phyloP scores from a whole-genome alignment of 257 asterid genomes.

The Solanum chmielewskii region DNA sequence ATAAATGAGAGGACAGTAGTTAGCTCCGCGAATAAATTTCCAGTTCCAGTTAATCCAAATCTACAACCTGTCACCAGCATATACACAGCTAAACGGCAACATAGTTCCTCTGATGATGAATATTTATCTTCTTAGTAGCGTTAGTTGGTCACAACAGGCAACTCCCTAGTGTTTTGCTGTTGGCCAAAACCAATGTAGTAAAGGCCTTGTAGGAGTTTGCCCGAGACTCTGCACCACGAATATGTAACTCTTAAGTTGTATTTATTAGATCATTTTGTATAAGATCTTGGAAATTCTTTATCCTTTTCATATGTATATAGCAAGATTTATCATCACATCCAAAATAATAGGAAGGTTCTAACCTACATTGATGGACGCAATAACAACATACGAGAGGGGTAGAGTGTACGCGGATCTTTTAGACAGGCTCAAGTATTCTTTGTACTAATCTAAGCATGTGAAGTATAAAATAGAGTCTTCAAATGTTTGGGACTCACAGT shows the following conservation, averaged over 20 bases:
- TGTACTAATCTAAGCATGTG: neutral
- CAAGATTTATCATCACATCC: neutral
- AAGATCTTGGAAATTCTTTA: neutral
- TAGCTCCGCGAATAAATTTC: constrained; percentile 11
- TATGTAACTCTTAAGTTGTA: neutral
- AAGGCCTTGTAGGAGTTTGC: neutral
- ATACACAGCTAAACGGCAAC: neutral
- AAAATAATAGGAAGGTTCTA: neutral
- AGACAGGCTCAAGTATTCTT: neutral
- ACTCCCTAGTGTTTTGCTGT: neutral
- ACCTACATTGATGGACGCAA: neutral
- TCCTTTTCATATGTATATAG: neutral
- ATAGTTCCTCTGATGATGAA: constrained; percentile 12
- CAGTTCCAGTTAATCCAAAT: constrained; percentile 21
- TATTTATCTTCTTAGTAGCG: neutral
- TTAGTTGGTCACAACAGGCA: neutral
- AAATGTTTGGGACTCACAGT: neutral
- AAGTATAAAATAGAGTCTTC: neutral
- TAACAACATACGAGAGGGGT: neutral
- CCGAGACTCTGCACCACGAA: neutral
- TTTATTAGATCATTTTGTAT: neutral
- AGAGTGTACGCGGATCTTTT: neutral
- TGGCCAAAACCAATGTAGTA: neutral
- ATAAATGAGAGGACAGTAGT: constrained; percentile 8
- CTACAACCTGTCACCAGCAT: constrained; percentile 7